These are phyloP conservation scores for Candida sithepensis DNA, from an alignment of 805 yeast species.

Conservation along the genomic window DNA sequence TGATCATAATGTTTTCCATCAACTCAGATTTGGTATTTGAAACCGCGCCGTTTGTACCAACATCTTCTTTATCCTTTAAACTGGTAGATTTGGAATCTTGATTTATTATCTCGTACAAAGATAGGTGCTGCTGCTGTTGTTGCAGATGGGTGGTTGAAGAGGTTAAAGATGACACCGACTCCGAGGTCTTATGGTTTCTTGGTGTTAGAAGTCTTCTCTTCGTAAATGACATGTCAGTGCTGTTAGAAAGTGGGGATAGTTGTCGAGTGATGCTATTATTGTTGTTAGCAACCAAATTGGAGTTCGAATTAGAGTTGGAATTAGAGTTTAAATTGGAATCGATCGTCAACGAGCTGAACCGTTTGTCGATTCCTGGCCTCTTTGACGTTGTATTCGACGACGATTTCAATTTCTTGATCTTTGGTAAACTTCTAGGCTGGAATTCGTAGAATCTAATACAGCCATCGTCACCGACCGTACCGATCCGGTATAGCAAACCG, in stretches of 20 bases:
- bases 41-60: neutral
- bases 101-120: slow-evolving; percentile 26
- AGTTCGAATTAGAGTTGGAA: neutral
- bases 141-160: slow-evolving; percentile 21
- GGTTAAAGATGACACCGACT: slow-evolving; percentile 29
- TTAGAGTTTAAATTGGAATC: slow-evolving; percentile 6
- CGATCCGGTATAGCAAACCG: slow-evolving; percentile 42
- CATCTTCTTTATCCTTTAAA: neutral
- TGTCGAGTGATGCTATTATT: slow-evolving; percentile 8
- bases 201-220: slow-evolving; percentile 12
- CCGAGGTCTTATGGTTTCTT: slow-evolving; percentile 16
- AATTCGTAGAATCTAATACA: slow-evolving; percentile 51
- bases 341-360: slow-evolving; percentile 11
- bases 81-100: slow-evolving; percentile 13
- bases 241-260: neutral
- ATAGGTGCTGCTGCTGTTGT: slow-evolving; percentile 21
- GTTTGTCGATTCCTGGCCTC: slow-evolving; percentile 12
- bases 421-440: slow-evolving; percentile 41
- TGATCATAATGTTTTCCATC: neutral
- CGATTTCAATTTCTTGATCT: slow-evolving; percentile 23
- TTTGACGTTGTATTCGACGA: slow-evolving; percentile 3
- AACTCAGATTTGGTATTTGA: neutral
- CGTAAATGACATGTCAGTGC: slow-evolving; percentile 6
- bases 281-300: neutral
- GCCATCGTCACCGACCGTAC: slow-evolving; percentile 57